Evolutionary conservation across 2,329 filamentous ascomycete species (phyloP).

Genomic region (Venturia oleaginea): DNA sequence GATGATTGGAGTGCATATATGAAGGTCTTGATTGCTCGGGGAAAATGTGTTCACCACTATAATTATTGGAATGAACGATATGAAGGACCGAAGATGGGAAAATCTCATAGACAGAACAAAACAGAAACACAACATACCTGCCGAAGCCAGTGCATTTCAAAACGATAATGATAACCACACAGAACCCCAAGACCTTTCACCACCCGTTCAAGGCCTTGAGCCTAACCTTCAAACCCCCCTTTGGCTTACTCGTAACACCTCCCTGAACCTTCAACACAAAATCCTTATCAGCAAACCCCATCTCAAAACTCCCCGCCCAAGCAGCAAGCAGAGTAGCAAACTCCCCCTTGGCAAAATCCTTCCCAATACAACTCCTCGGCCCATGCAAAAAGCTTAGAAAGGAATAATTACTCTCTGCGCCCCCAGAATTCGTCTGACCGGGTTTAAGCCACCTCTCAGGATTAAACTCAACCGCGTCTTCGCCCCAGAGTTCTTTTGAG

Average conservation of each 20-base stretch:
- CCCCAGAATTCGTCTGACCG: conserved; percentile 52
- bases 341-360: conserved; percentile 71
- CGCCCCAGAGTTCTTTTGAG: conserved; percentile 58
- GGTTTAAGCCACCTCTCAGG: conserved; percentile 37
- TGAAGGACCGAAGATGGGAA: too few relatives aligned
- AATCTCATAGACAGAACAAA: too few relatives aligned
- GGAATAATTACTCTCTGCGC: conserved; percentile 66
- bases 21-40: too few relatives aligned
- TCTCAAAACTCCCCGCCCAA: conserved; percentile 66
- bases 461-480: conserved; percentile 57
- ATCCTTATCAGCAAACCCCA: conserved; percentile 54
- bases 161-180: background rate
- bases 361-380: conserved; percentile 76
- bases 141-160: too few relatives aligned
- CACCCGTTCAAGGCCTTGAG: conserved; percentile 60
- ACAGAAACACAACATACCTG: too few relatives aligned
- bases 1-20: too few relatives aligned
- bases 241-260: conserved; percentile 63
- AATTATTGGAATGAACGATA: too few relatives aligned
- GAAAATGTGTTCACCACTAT: too few relatives aligned
- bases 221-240: conserved; percentile 61
- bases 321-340: conserved; percentile 74
- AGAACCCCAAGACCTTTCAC: conserved; percentile 30
- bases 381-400: conserved; percentile 80
- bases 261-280: conserved; percentile 57